Evolutionary conservation across 1,139 yeast species (phyloP).

Genomic region (Trichomonascaceae sp.): DNA sequence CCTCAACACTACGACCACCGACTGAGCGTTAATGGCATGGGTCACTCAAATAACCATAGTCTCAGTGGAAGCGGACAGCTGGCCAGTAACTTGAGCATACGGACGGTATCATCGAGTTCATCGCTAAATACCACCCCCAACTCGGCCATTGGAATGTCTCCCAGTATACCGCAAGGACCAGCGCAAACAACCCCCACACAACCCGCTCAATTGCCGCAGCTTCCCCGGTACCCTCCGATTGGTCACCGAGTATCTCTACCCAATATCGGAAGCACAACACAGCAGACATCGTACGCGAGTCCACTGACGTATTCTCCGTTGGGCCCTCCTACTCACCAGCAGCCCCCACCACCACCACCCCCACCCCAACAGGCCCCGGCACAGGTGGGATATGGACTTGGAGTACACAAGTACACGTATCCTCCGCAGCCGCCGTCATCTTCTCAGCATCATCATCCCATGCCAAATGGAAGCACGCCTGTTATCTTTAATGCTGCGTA

Average conservation of each 20-base stretch:
- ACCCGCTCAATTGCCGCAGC: constrained; percentile 2
- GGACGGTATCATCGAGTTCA: too few species aligned
- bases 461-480: too few species aligned
- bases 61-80: too few species aligned
- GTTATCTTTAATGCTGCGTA: constrained; percentile 21
- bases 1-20: neutral
- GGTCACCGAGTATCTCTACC: constrained; percentile 20
- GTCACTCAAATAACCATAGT: too few species aligned
- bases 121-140: too few species aligned
- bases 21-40: neutral
- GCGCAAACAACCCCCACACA: constrained; percentile 1
- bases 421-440: too few species aligned
- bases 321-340: constrained; percentile 3
- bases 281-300: too few species aligned
- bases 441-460: too few species aligned
- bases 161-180: constrained; percentile 1
- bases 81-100: too few species aligned
- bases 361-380: constrained; percentile 5
- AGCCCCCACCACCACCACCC: constrained; percentile 4
- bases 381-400: too few species aligned
- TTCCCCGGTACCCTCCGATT: constrained; percentile 5
- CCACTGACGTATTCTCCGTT: constrained; percentile 2
- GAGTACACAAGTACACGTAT: too few species aligned
- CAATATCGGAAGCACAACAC: too few species aligned
- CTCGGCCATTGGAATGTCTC: constrained; percentile 1